Conservation (phyloP, 371 early-diverging fungal genomes). For the Mucor indicus region DNA sequence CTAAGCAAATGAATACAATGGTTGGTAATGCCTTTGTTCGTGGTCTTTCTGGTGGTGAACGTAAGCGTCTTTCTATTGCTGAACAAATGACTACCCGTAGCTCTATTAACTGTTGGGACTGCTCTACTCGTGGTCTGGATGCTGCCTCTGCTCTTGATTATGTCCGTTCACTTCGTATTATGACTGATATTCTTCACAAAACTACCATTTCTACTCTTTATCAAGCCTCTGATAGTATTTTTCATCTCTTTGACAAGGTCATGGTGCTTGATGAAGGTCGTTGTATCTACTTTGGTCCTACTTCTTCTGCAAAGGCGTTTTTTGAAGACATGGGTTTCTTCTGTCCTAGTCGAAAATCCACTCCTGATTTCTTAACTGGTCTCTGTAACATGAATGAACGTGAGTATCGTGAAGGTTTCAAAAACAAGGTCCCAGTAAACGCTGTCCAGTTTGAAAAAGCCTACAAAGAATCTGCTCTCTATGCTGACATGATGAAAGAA, state of each 20-base stretch:
- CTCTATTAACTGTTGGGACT: conserved; percentile 69
- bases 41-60: conserved; percentile 74
- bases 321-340: conserved; percentile 60
- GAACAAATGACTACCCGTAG: conserved; percentile 72
- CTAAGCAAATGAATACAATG: conserved; percentile 59
- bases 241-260: conserved; percentile 65
- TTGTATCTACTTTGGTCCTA: conserved; percentile 63
- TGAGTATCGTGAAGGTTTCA: conserved; percentile 51
- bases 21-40: conserved; percentile 72
- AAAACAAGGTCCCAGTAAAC: conserved; percentile 47
- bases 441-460: conserved; percentile 52
- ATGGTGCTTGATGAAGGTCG: conserved; percentile 63
- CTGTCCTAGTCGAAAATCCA: conserved; percentile 73
- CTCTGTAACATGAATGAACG: conserved; percentile 65
- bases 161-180: conserved; percentile 55
- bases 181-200: conserved; percentile 54
- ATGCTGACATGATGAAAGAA: conserved; percentile 33
- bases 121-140: conserved; percentile 82
- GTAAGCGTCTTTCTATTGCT: conserved; percentile 74
- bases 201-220: conserved; percentile 57
- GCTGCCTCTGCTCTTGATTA: conserved; percentile 76
- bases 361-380: conserved; percentile 77
- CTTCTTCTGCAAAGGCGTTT: conserved; percentile 44
- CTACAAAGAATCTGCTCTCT: conserved; percentile 41
- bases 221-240: conserved; percentile 67